Base-by-base conservation (phyloP, 345 rosid genomes). In the Aegle marmelos region DNA sequence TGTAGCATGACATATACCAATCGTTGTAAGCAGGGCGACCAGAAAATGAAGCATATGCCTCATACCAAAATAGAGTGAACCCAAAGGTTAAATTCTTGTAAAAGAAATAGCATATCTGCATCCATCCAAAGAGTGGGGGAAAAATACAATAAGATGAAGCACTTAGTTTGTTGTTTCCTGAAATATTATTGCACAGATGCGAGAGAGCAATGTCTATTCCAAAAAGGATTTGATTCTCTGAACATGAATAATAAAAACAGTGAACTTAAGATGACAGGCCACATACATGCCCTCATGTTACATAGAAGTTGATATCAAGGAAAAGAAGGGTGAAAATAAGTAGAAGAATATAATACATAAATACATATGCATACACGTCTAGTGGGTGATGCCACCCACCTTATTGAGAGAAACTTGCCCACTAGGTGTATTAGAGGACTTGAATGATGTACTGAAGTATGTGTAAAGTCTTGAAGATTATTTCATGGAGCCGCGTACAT, bases 31-130 rank as follows among this genome's bases (percentile, higher is more conserved):
- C 98, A 19, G 99, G 90, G 84, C 87, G 91, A 0, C 98, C 99
- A 1, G 99, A 92, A 91, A 93, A 95, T 28, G 98, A 92, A 71
- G 99, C 90, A 80, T 87, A 86, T 9, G 94, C 96, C 89, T 95
- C 99, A 0, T 81, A 95, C 99, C 99, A 95, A 82, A 95, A 95
- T 22, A 95, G 85, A 2, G 99, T 93, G 80, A 95, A 90, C 25
- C 99, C 99, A 6, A 95, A 95, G 9, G 98, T 77, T 59, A 95
- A 83, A 72, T 95, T 95, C 92, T 95, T 93, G 91, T 92, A 95
- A 91, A 95, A 95, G 84, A 95, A 95, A 86, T 95, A 95, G 74
- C 99, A 93, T 78, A 95, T 91, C 99, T 95, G 85, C 89, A 87
- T 58, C 77, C 68, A 79, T 68, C 68, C 64, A 79, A 58, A 71